A percentile compares a stretch with the other conserved stretches of the same genome.
Evolutionary conservation across 345 rosid species (phyloP).

Genomic region (Kandelia obovata): DNA sequence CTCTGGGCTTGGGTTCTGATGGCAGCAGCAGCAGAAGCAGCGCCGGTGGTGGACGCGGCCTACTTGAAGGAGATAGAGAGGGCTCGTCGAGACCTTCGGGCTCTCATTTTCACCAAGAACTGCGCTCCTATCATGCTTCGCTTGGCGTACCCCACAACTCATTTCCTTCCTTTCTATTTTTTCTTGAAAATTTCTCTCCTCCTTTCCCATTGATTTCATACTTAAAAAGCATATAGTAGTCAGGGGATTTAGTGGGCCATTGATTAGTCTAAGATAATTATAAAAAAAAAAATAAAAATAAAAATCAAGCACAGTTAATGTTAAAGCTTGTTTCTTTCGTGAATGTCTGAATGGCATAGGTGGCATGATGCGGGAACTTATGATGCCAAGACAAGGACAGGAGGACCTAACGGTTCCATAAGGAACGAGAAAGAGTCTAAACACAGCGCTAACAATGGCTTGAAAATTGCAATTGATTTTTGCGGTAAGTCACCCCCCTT

Average conservation of each 20-base stretch:
- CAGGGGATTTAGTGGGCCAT: no score
- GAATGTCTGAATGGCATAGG: constrained; percentile 25
- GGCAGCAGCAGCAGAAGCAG: constrained; percentile 31
- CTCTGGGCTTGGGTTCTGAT: constrained; percentile 11
- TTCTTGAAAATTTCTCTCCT: no score
- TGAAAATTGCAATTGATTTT: constrained; percentile 58
- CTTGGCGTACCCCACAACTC: constrained; percentile 53
- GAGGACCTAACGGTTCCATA: constrained; percentile 91
- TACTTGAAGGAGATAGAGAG: constrained; percentile 69
- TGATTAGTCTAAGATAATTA: no score
- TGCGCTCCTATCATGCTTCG: constrained; percentile 93
- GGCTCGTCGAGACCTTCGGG: constrained; percentile 71
- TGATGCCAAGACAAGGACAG: constrained; percentile 65
- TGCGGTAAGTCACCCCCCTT: constrained; percentile 49
- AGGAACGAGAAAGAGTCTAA: constrained; percentile 48
- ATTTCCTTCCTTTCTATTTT: neutral
- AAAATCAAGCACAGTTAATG: no score
- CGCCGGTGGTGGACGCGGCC: constrained; percentile 33
- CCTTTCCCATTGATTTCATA: no score
- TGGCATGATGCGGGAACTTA: constrained; percentile 97
- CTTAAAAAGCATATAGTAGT: no score
- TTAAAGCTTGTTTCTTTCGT: neutral
- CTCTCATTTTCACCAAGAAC: constrained; percentile 55
- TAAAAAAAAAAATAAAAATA: no score
- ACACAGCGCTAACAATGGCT: constrained; percentile 53